phyloP scores from a whole-genome alignment of 2,329 filamentous ascomycete genomes.

The Calonectria leucothoes region DNA sequence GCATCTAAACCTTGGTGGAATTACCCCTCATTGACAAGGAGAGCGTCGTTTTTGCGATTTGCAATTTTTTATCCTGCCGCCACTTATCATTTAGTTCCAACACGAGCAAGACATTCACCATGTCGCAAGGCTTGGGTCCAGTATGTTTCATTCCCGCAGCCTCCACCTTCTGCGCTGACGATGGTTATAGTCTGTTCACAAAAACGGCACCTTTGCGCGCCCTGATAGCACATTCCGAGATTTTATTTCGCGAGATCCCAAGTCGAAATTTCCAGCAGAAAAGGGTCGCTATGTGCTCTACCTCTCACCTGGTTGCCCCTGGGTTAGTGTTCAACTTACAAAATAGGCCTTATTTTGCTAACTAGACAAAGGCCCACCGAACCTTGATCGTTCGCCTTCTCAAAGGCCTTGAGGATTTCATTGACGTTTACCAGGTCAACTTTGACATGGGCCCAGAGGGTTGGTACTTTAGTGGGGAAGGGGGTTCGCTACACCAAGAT shows the following conservation, averaged over 20 bases:
- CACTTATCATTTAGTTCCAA: background rate
- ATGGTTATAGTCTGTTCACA: slow-evolving; percentile 24
- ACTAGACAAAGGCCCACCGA: slow-evolving; percentile 70
- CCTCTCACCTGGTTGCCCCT: slow-evolving; percentile 70
- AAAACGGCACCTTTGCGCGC: slow-evolving; percentile 64
- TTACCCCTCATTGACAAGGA: background rate
- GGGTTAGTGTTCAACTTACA: slow-evolving; percentile 55
- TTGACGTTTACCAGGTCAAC: slow-evolving; percentile 76
- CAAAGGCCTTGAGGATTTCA: slow-evolving; percentile 78
- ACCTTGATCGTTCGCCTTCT: slow-evolving; percentile 78
- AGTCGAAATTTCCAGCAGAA: slow-evolving; percentile 67
- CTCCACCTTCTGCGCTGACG: too few species aligned
- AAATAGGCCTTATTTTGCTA: background rate
- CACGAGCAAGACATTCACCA: background rate
- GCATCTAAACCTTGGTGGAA: background rate
- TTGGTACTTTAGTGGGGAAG: slow-evolving; percentile 63
- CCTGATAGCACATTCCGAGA: slow-evolving; percentile 67
- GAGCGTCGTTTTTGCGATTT: background rate
- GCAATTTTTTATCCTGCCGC: background rate
- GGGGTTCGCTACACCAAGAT: slow-evolving; percentile 63
- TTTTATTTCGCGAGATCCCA: slow-evolving; percentile 62
- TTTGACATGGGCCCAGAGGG: slow-evolving; percentile 71
- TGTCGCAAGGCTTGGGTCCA: background rate
- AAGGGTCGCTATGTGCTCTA: slow-evolving; percentile 72
- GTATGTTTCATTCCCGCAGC: background rate